Percentiles rank a stretch among this genome's conserved stretches.
Evolutionary conservation across 768 basidiomycete species (phyloP).

Genomic region (Kwoniella shandongensis): DNA sequence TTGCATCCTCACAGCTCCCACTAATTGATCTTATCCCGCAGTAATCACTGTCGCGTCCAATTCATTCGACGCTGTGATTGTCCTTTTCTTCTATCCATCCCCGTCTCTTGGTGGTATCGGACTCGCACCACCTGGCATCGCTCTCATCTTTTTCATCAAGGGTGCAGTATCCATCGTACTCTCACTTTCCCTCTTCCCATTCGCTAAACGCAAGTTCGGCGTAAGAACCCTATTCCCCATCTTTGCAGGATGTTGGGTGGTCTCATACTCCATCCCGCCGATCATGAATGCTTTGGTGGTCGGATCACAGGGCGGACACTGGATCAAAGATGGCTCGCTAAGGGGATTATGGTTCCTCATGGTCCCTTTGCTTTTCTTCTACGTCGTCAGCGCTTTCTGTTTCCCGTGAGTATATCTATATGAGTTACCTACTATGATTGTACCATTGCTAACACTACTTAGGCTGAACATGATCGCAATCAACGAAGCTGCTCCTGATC

Average conservation of each 20-base stretch:
- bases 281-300: slow-evolving; percentile 25
- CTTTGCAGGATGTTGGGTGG: slow-evolving; percentile 23
- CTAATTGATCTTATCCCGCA: slow-evolving; percentile 1
- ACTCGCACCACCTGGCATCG: slow-evolving; percentile 17
- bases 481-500: slow-evolving; percentile 13
- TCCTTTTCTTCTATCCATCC: slow-evolving; percentile 29
- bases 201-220: slow-evolving; percentile 10
- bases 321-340: slow-evolving; percentile 21
- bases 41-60: slow-evolving; percentile 26
- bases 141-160: slow-evolving; percentile 14
- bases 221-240: slow-evolving; percentile 5
- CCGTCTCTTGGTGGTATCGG: slow-evolving; percentile 21
- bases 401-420: slow-evolving; percentile 33
- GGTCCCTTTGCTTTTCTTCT: slow-evolving; percentile 23
- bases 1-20: no score
- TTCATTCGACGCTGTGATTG: slow-evolving; percentile 31
- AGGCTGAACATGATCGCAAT: slow-evolving; percentile 21
- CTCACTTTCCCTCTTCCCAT: slow-evolving; percentile 22
- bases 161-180: slow-evolving; percentile 21
- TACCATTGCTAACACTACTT: not conserved
- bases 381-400: slow-evolving; percentile 25
- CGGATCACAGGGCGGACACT: not conserved
- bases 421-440: no score
- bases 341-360: slow-evolving; percentile 23
- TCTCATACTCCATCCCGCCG: slow-evolving; percentile 15